Base-by-base conservation (phyloP, 169 alveolate species). In the Cryptosporidium andersoni region DNA sequence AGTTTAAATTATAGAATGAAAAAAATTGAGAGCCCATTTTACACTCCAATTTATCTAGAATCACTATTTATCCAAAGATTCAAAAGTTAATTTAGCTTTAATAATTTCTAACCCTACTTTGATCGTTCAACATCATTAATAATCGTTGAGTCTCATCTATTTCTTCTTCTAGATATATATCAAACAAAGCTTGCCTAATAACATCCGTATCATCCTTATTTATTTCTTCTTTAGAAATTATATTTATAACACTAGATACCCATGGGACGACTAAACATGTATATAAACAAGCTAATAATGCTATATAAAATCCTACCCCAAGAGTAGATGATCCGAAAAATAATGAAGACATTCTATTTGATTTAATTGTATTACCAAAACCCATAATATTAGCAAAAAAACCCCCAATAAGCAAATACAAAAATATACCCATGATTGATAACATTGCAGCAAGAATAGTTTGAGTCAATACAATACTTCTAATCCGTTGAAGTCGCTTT, bases 361-460 rank as follows among this genome's bases (percentile, higher is more conserved):
- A 55, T 55, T 48, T 55, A 5, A 60, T 47, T 3, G 85, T 40
- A 4, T 74, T 39, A 45, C 53, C 25, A 60, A 74, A 74, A 9
- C 85, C 85, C 25, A 48, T 55, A 74, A 74, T 58, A 39, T 74
- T 68, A n/a, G 68, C 85, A 7, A 58, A 68, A 47, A 74, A 74
- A 1, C 85, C 85, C 3, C 85, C 85, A 58, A 74, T 62, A 4
- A 68, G 60, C 43, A 60, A 47, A 42, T 74, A 74, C 12, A 74
- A 43, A 43, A 74, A 74, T 34, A 74, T 5, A 3, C 74, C 14
- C 0, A 74, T 40, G 14, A 60, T 42, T 1, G 85, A 74, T 45
- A 74, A 42, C 9, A 42, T 64, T 5, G 85, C 55, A 37, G 85
- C 85, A 25, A 74, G 64, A 25, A 74, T 9, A 11, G 60, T 42